Evolutionary conservation across 495 filamentous ascomycete genomes (phyloP).

Genomic region (Trichoderma erinaceum): DNA sequence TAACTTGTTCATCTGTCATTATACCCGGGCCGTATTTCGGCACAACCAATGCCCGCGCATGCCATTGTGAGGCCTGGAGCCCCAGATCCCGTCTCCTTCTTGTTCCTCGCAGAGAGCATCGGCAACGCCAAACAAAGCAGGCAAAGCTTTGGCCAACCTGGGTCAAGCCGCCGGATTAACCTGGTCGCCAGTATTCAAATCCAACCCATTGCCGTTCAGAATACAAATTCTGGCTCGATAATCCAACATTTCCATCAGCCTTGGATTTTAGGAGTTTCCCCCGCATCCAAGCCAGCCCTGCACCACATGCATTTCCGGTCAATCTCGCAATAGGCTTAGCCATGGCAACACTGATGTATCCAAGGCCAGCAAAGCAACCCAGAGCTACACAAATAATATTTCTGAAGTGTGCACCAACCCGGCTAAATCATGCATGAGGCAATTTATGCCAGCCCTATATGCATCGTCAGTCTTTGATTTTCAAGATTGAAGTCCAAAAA

Average conservation of each 20-base stretch:
- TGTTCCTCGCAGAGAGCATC: neutral
- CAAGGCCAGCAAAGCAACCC: neutral
- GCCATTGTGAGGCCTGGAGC: constrained; percentile 1
- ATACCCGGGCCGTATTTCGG: constrained; percentile 6
- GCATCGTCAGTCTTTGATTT: neutral
- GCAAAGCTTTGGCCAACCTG: neutral
- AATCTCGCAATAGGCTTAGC: neutral
- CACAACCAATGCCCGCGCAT: constrained; percentile 11
- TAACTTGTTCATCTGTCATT: constrained; percentile 6
- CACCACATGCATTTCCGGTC: neutral
- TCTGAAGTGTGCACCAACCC: neutral
- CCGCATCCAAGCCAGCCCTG: constrained; percentile 1
- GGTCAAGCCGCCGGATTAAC: neutral
- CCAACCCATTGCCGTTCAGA: neutral
- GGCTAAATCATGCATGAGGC: neutral
- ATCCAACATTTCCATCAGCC: neutral
- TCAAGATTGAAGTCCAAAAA: neutral
- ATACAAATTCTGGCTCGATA: neutral
- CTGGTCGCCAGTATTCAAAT: neutral
- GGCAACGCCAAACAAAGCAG: neutral
- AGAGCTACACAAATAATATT: constrained; percentile 4
- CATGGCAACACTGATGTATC: neutral
- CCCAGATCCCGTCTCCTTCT: neutral
- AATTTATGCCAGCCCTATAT: neutral
- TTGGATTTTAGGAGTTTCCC: neutral